These are phyloP conservation scores for Fagopyrum esculentum DNA, from an alignment of 148 eudicot species.

Conservation along the genomic window DNA sequence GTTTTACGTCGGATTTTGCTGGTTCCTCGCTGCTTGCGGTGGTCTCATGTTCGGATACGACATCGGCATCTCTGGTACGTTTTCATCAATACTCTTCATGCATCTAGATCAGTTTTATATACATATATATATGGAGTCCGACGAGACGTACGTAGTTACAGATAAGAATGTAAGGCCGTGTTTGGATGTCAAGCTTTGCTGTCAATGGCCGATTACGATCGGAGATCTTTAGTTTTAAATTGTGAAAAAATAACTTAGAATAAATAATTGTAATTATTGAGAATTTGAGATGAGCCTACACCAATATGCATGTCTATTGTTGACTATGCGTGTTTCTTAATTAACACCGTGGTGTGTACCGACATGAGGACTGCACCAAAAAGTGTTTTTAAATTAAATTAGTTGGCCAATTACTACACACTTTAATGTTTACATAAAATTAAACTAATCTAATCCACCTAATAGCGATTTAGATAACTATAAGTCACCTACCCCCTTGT, in stretches of 20 bases:
- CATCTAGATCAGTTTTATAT: background rate
- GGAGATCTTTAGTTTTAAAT: background rate
- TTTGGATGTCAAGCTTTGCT: background rate
- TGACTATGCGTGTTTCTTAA: background rate
- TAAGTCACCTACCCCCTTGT: background rate
- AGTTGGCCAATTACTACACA: background rate
- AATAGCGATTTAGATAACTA: background rate
- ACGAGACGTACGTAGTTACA: too few relatives aligned
- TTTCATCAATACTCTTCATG: background rate
- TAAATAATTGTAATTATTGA: background rate
- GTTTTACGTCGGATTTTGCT: constrained; percentile 27
- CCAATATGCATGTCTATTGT: constrained; percentile 2
- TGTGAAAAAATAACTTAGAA: background rate
- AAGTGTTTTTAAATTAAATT: background rate
- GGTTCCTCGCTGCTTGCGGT: constrained; percentile 49
- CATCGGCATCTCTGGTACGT: constrained; percentile 37
- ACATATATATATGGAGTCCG: too few relatives aligned
- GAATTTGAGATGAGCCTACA: background rate
- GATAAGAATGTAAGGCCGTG: too few relatives aligned
- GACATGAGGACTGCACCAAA: constrained; percentile 4
- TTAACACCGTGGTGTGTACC: background rate
- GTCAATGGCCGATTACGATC: constrained; percentile 4
- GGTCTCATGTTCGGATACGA: constrained; percentile 60
- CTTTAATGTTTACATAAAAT: background rate
- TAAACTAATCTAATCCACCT: background rate